Percentiles rank a stretch among this genome's conserved stretches.
Conservation (phyloP, 176 grass and related monocot genomes). For the Avena eriantha region DNA sequence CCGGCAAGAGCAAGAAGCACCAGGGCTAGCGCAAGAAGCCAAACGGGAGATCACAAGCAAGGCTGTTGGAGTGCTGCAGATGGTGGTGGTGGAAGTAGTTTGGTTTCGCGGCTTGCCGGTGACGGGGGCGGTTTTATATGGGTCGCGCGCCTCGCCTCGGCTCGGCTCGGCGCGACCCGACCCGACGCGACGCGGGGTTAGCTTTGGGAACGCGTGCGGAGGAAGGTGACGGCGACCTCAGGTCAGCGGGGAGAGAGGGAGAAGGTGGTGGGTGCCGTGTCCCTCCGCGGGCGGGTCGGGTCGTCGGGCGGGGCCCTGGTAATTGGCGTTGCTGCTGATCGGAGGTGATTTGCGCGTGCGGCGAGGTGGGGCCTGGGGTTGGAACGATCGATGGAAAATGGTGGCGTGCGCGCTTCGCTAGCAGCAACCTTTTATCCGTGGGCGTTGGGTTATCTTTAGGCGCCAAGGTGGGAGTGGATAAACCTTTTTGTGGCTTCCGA, state of each 20-base stretch:
- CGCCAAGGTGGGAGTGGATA: neutral
- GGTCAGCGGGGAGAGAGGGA: neutral
- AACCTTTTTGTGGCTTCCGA: constrained; percentile 2
- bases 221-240: constrained; percentile 42
- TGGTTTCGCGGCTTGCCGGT: constrained; percentile 15
- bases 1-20: neutral
- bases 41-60: neutral
- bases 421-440: neutral
- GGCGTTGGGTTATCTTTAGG: neutral
- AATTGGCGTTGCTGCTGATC: neutral
- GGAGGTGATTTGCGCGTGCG: constrained; percentile 22
- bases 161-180: neutral
- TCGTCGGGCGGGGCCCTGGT: neutral
- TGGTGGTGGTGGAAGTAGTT: neutral
- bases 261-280: neutral
- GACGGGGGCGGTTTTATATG: constrained; percentile 44
- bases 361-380: neutral
- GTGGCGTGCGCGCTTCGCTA: neutral
- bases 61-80: neutral
- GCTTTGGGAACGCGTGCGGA: constrained; percentile 44
- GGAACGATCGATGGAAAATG: neutral
- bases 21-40: neutral
- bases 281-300: neutral
- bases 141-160: neutral
- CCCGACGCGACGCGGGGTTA: neutral